phyloP scores from a whole-genome alignment of 257 asterid genomes.

The Solanum arcanum region DNA sequence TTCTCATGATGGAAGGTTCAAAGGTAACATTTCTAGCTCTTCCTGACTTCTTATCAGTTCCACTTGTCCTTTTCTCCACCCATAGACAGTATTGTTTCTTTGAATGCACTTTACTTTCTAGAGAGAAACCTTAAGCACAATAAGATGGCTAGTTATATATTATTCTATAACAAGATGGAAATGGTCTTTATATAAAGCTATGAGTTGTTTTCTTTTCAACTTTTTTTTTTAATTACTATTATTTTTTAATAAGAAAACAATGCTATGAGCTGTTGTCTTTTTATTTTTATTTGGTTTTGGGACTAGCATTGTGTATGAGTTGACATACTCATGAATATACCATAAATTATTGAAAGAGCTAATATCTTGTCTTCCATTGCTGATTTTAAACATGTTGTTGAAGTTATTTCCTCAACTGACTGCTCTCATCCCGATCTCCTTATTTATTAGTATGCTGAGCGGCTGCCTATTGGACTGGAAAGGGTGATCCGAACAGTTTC shows the following conservation, averaged over 20 bases:
- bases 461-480: conserved; percentile 82
- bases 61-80: not conserved
- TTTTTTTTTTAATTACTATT: not conserved
- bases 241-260: not conserved
- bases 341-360: not conserved
- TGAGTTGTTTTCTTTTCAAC: not conserved
- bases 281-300: not conserved
- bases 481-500: conserved; percentile 77
- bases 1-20: conserved; percentile 96
- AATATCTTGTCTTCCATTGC: not conserved
- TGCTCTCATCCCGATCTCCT: not conserved
- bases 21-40: conserved; percentile 27
- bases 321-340: not conserved
- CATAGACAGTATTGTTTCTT: not conserved
- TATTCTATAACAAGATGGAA: not conserved
- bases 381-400: not conserved
- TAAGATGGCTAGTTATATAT: not conserved
- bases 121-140: not conserved
- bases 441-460: conserved; percentile 75
- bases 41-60: not conserved
- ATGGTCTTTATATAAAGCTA: not conserved
- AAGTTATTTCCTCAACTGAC: not conserved
- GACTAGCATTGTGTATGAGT: not conserved
- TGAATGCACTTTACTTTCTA: not conserved
- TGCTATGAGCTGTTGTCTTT: not conserved